Evolutionary conservation across 495 filamentous ascomycete genomes (phyloP).

Genomic region (Penicillium roqueforti): DNA sequence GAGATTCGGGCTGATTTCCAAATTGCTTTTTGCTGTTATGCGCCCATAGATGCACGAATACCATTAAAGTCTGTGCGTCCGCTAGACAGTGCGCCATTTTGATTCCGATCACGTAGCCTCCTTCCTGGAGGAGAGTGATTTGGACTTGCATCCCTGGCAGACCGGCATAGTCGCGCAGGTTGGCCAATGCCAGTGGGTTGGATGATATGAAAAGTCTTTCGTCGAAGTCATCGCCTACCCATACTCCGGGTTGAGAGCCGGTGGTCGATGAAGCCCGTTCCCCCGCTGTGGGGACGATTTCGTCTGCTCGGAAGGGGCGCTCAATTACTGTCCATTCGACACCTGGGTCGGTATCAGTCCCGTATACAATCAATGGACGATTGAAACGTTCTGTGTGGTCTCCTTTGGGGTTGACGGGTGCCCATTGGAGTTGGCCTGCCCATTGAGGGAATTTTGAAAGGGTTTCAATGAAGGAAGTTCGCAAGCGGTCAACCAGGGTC

Average conservation of each 20-base stretch:
- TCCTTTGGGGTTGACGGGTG: not conserved
- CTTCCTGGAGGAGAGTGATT: slow-evolving; percentile 37
- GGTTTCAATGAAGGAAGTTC: slow-evolving; percentile 20
- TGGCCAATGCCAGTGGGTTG: not conserved
- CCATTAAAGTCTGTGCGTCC: slow-evolving; percentile 44
- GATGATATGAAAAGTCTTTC: not conserved
- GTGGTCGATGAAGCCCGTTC: slow-evolving; percentile 2
- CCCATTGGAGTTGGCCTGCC: slow-evolving; percentile 23
- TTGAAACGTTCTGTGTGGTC: slow-evolving; percentile 30
- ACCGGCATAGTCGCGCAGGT: slow-evolving; percentile 4
- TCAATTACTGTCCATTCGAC: slow-evolving; percentile 6
- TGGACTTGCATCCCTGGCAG: slow-evolving; percentile 35
- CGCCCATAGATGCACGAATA: slow-evolving; percentile 47
- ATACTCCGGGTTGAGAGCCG: slow-evolving; percentile 9
- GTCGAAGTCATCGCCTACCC: slow-evolving; percentile 12
- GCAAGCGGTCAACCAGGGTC: slow-evolving; percentile 17
- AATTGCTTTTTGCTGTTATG: slow-evolving; percentile 17
- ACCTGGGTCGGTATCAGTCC: not conserved
- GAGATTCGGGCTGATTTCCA: not conserved
- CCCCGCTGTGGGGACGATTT: slow-evolving; percentile 2
- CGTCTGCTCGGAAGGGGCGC: not conserved
- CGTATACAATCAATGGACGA: slow-evolving; percentile 25
- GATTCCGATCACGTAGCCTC: slow-evolving; percentile 40
- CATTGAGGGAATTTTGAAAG: slow-evolving; percentile 34
- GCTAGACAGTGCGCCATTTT: slow-evolving; percentile 44